These are phyloP conservation scores for Penicillium carneum DNA, from an alignment of 2,329 filamentous ascomycete species.

Conservation along the genomic window DNA sequence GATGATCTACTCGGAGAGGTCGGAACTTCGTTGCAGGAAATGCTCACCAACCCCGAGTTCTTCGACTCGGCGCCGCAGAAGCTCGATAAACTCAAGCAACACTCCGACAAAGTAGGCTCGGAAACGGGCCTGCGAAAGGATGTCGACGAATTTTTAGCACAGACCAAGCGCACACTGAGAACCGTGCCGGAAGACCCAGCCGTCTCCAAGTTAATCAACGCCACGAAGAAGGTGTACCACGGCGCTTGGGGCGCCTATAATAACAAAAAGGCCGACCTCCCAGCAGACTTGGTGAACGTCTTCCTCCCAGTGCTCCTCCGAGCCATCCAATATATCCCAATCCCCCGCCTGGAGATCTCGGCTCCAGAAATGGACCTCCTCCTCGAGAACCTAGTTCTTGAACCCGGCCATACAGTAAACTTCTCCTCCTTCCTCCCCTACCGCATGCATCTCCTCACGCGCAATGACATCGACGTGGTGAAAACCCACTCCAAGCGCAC, in stretches of 20 bases:
- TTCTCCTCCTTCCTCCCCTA: slow-evolving; percentile 88
- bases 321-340: slow-evolving; percentile 83
- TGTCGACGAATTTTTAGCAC: slow-evolving; percentile 73
- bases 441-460: slow-evolving; percentile 78
- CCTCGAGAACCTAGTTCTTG: slow-evolving; percentile 87
- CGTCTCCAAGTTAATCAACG: slow-evolving; percentile 72
- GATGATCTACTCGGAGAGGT: slow-evolving; percentile 77
- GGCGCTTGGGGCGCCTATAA: slow-evolving; percentile 72
- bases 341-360: slow-evolving; percentile 86
- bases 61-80: slow-evolving; percentile 77
- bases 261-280: slow-evolving; percentile 72
- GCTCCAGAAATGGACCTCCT: slow-evolving; percentile 84
- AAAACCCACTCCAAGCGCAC: slow-evolving; percentile 75
- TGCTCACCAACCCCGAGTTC: slow-evolving; percentile 85
- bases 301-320: slow-evolving; percentile 81
- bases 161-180: slow-evolving; percentile 71
- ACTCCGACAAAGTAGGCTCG: slow-evolving; percentile 64
- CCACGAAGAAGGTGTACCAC: slow-evolving; percentile 70
- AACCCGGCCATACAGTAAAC: slow-evolving; percentile 85
- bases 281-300: slow-evolving; percentile 77
- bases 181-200: slow-evolving; percentile 76
- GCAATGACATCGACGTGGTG: slow-evolving; percentile 84
- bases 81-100: slow-evolving; percentile 65
- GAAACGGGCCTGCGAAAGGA: slow-evolving; percentile 75
- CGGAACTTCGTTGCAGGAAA: slow-evolving; percentile 76